These are phyloP conservation scores for Candolleomyces aberdarensis DNA, from an alignment of 768 basidiomycete genomes.

Conservation along the genomic window DNA sequence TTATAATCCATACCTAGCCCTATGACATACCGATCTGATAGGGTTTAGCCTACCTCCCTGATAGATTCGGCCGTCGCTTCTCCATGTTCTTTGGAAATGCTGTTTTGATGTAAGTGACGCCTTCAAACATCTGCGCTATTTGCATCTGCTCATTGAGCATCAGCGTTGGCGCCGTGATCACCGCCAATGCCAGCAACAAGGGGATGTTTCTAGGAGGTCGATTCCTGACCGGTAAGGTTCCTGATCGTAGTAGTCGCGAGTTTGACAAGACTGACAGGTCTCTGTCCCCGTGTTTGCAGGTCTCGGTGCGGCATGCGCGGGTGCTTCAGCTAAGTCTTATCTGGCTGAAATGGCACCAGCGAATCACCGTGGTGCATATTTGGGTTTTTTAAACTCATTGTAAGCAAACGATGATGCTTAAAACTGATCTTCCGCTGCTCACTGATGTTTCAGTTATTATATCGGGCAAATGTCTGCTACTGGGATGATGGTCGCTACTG, in stretches of 20 bases:
- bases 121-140: background rate
- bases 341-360: slow-evolving; percentile 50
- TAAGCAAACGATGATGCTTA: slow-evolving; percentile 15
- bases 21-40: background rate
- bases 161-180: slow-evolving; percentile 46
- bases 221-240: slow-evolving; percentile 42
- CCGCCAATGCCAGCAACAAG: slow-evolving; percentile 43
- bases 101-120: slow-evolving; percentile 36
- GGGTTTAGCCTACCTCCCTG: slow-evolving; percentile 40
- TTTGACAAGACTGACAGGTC: too few species aligned
- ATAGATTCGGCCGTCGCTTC: slow-evolving; percentile 46
- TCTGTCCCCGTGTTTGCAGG: slow-evolving; percentile 19
- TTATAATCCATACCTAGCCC: slow-evolving; percentile 4
- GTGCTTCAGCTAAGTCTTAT: slow-evolving; percentile 48
- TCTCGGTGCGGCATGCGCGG: slow-evolving; percentile 41
- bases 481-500: slow-evolving; percentile 54
- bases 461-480: slow-evolving; percentile 53
- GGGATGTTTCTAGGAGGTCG: slow-evolving; percentile 47
- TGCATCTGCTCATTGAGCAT: background rate
- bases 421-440: too few species aligned
- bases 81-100: slow-evolving; percentile 49
- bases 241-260: background rate
- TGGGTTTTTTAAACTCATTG: slow-evolving; percentile 54
- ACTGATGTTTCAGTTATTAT: slow-evolving; percentile 34
- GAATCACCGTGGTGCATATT: slow-evolving; percentile 44